These are phyloP conservation scores for Lipomyces anomalus DNA, from an alignment of 805 yeast species.

Conservation along the genomic window DNA sequence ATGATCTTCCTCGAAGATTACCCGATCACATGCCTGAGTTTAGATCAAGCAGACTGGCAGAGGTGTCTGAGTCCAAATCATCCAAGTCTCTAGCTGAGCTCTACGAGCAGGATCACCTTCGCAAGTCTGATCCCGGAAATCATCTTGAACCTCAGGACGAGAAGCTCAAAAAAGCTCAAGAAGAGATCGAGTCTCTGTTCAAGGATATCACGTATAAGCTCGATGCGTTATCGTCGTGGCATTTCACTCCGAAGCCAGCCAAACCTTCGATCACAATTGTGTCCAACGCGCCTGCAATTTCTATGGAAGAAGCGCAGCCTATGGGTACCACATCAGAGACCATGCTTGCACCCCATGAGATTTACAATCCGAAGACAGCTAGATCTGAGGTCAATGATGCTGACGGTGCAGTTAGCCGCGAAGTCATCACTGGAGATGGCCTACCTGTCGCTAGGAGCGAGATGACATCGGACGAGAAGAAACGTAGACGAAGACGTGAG, in stretches of 20 bases:
- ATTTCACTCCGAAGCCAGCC: slow-evolving; percentile 85
- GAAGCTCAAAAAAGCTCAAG: slow-evolving; percentile 65
- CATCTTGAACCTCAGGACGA: slow-evolving; percentile 49
- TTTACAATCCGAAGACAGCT: slow-evolving; percentile 46
- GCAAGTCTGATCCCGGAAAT: slow-evolving; percentile 37
- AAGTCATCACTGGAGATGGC: slow-evolving; percentile 64
- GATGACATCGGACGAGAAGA: slow-evolving; percentile 75
- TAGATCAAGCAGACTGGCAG: slow-evolving; percentile 49
- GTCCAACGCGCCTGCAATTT: slow-evolving; percentile 72
- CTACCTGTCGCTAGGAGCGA: slow-evolving; percentile 76
- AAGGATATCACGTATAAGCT: slow-evolving; percentile 59
- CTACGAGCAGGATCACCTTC: slow-evolving; percentile 74
- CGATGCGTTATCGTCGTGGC: slow-evolving; percentile 90
- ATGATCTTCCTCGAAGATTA: slow-evolving; percentile 73
- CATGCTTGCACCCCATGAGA: slow-evolving; percentile 91
- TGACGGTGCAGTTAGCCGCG: slow-evolving; percentile 46
- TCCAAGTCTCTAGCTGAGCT: slow-evolving; percentile 82
- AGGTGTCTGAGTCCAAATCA: slow-evolving; percentile 78
- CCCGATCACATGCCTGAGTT: slow-evolving; percentile 61
- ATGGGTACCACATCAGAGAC: slow-evolving; percentile 65
- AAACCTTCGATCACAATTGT: slow-evolving; percentile 74
- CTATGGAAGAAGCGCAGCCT: slow-evolving; percentile 97
- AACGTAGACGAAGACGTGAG: slow-evolving; percentile 76
- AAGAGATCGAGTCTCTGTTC: slow-evolving; percentile 66
- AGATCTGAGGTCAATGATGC: slow-evolving; percentile 33